Conservation (phyloP, 495 filamentous ascomycete genomes). For the Friedmanniomyces simplex region DNA sequence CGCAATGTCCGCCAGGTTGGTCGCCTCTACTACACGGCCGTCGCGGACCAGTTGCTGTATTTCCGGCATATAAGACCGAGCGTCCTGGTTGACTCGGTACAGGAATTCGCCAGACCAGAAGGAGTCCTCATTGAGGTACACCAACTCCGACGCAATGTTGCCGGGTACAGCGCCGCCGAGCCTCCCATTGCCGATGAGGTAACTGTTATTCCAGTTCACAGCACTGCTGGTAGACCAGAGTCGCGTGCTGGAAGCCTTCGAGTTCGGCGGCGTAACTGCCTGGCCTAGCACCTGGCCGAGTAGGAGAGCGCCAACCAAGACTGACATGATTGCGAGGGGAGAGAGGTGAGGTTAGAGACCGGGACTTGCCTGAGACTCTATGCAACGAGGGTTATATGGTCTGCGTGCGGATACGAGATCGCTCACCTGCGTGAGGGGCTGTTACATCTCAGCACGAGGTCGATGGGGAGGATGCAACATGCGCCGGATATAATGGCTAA, state of each 20-base stretch:
- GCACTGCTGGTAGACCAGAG: neutral
- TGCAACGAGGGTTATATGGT: neutral
- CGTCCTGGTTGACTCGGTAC: constrained; percentile 35
- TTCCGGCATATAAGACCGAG: constrained; percentile 30
- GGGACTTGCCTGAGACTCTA: neutral
- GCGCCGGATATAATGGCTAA: neutral
- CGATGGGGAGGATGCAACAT: neutral
- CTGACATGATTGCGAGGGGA: neutral
- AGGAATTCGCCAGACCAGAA: constrained; percentile 43
- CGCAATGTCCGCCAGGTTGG: constrained; percentile 31
- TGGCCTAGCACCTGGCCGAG: neutral
- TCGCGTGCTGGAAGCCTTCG: neutral
- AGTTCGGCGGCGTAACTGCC: neutral
- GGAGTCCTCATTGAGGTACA: constrained; percentile 45
- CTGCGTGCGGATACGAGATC: neutral
- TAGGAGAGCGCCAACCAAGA: neutral
- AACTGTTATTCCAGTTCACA: constrained; percentile 5
- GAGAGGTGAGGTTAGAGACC: neutral
- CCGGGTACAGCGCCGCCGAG: constrained; percentile 44
- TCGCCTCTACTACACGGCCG: constrained; percentile 36
- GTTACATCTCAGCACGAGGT: neutral
- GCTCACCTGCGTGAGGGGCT: neutral
- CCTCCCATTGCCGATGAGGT: constrained; percentile 44
- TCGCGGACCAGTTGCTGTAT: constrained; percentile 33
- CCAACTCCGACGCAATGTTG: constrained; percentile 33